Conservation (phyloP, 768 basidiomycete genomes). For the Pulveroboletus sp. region DNA sequence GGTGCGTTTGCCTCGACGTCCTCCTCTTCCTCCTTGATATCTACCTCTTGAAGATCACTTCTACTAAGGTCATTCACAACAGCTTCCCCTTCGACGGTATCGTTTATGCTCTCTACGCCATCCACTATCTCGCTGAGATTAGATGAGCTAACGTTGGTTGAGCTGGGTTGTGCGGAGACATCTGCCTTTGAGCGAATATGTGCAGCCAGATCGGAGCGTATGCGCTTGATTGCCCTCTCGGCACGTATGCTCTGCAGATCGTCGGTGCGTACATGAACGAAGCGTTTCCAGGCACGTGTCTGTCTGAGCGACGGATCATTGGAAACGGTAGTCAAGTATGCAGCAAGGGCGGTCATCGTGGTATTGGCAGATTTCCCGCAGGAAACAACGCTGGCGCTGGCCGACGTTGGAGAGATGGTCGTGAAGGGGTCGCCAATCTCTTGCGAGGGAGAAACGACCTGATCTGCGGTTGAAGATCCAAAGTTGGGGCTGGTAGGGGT, state of each 20-base stretch:
- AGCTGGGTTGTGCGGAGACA: conserved; percentile 18
- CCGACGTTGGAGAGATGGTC: conserved; percentile 33
- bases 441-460: conserved; percentile 44
- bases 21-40: conserved; percentile 27
- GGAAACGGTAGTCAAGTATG: conserved; percentile 75
- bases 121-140: conserved; percentile 32
- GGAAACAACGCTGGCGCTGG: conserved; percentile 14
- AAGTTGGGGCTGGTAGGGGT: conserved; percentile 26
- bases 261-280: conserved; percentile 80
- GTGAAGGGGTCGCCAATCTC: conserved; percentile 64
- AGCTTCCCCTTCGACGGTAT: conserved; percentile 22
- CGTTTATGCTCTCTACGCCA: conserved; percentile 29
- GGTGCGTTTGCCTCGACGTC: conserved; percentile 10
- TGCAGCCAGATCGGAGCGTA: conserved; percentile 77
- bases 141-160: conserved; percentile 25
- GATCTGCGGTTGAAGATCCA: conserved; percentile 32
- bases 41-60: conserved; percentile 18
- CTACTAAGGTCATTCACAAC: conserved; percentile 12
- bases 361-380: conserved; percentile 36
- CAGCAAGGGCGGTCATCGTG: conserved; percentile 63
- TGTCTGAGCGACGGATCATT: conserved; percentile 60
- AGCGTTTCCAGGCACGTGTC: conserved; percentile 74
- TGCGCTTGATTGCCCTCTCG: conserved; percentile 84
- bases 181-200: conserved; percentile 46
- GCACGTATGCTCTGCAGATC: conserved; percentile 84